phyloP scores from a whole-genome alignment of 768 basidiomycete species.

The Lenzites betulinus region DNA sequence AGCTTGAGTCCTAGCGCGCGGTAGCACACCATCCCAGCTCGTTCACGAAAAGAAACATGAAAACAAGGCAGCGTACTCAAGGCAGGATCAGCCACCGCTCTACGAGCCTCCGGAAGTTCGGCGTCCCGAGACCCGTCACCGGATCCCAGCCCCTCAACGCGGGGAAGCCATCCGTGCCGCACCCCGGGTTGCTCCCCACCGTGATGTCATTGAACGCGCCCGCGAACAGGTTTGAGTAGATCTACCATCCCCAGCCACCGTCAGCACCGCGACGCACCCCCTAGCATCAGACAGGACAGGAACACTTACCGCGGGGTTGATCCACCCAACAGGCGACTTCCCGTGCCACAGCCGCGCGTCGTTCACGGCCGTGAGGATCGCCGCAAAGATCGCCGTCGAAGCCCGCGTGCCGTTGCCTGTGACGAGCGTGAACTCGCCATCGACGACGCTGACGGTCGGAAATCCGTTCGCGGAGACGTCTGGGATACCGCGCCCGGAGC shows the following conservation, averaged over 20 bases:
- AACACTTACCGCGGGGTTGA: conserved; percentile 34
- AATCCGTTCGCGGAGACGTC: conserved; percentile 39
- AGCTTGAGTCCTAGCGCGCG: no score
- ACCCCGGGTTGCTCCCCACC: conserved; percentile 37
- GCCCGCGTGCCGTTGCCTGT: conserved; percentile 53
- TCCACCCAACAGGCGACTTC: conserved; percentile 33
- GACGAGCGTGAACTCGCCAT: conserved; percentile 5
- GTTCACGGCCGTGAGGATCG: conserved; percentile 56
- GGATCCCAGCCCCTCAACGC: conserved; percentile 38
- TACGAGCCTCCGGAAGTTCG: conserved; percentile 29
- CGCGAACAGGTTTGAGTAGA: conserved; percentile 26
- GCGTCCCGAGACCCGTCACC: conserved; percentile 39
- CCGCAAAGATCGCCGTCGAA: conserved; percentile 61
- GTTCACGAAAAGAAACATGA: no score
- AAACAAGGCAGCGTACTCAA: no score
- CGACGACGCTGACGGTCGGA: no score
- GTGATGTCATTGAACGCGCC: conserved; percentile 38
- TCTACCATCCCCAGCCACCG: neutral
- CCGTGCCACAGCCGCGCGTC: conserved; percentile 31
- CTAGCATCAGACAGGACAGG: no score
- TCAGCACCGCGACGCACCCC: no score
- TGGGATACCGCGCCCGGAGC: conserved; percentile 31
- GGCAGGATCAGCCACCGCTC: conserved; percentile 18
- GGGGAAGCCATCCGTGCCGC: conserved; percentile 39
- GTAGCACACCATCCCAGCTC: no score